These are phyloP conservation scores for Tricholoma flavovirens DNA, from an alignment of 768 basidiomycete genomes.

Conservation along the genomic window DNA sequence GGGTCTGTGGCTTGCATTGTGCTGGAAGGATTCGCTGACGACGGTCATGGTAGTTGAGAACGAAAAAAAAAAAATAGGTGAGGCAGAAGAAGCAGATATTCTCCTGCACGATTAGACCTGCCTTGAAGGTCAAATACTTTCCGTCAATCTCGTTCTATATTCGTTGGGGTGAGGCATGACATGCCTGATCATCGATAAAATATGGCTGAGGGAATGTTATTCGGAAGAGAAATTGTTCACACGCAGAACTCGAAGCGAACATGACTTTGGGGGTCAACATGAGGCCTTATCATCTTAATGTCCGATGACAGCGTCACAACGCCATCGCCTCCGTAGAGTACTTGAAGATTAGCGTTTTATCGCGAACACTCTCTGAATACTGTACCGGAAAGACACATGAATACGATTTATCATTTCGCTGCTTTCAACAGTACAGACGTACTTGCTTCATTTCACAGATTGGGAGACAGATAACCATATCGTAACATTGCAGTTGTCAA, in stretches of 20 bases:
- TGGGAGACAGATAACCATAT: no score
- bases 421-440: no score
- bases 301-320: background rate
- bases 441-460: no score
- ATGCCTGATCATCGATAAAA: background rate
- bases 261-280: no score
- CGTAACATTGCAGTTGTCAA: no score
- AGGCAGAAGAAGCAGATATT: background rate
- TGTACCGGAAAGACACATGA: no score
- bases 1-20: background rate
- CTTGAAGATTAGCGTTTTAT: no score
- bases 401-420: no score
- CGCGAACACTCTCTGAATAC: no score
- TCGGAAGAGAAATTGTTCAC: background rate
- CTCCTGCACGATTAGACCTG: background rate
- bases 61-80: background rate
- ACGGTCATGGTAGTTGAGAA: background rate
- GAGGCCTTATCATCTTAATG: background rate
- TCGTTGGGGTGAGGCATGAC: background rate
- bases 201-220: background rate
- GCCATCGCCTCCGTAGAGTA: no score
- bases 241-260: background rate
- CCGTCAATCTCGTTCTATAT: background rate
- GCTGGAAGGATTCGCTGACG: background rate
- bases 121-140: background rate